These are phyloP conservation scores for Pythium apleroticum DNA, from an alignment of 352 stramenopile species.

Conservation along the genomic window DNA sequence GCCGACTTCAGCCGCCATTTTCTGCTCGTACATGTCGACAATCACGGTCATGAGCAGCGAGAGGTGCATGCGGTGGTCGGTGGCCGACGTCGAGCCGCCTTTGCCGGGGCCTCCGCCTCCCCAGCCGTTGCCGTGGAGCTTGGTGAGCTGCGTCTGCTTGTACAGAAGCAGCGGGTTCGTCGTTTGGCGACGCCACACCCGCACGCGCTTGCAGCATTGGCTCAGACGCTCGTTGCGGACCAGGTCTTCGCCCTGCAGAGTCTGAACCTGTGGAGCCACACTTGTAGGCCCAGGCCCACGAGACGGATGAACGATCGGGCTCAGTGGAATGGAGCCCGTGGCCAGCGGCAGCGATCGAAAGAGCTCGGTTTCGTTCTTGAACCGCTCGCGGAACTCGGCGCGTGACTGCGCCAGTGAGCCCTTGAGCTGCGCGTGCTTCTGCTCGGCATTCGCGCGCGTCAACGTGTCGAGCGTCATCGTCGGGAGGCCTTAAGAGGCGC, in stretches of 20 bases:
- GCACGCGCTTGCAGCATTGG: constrained; percentile 78
- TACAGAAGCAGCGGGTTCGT: constrained; percentile 68
- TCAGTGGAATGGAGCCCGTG: constrained; percentile 5
- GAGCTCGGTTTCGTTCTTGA: constrained; percentile 44
- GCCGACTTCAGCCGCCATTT: constrained; percentile 31
- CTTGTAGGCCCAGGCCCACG: neutral
- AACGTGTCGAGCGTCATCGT: constrained; percentile 69
- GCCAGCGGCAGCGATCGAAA: constrained; percentile 40
- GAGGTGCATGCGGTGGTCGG: constrained; percentile 68
- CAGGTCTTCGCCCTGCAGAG: constrained; percentile 38
- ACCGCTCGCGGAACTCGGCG: constrained; percentile 48
- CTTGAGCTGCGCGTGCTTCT: constrained; percentile 53
- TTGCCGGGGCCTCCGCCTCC: constrained; percentile 2
- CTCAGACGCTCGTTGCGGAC: constrained; percentile 54
- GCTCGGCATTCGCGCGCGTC: constrained; percentile 55
- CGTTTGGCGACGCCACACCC: constrained; percentile 58
- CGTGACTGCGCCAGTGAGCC: constrained; percentile 50
- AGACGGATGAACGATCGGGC: constrained; percentile 10
- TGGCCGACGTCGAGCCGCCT: constrained; percentile 39
- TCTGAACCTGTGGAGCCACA: neutral
- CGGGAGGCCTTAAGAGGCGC: neutral
- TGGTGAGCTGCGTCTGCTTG: constrained; percentile 43
- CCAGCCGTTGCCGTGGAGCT: neutral
- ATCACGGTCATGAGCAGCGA: constrained; percentile 68
- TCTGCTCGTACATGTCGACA: constrained; percentile 77